A percentile compares a stretch with the other conserved stretches of the same genome.
phyloP scores from a whole-genome alignment of 2,329 filamentous ascomycete species.

The Coniella lustricola region DNA sequence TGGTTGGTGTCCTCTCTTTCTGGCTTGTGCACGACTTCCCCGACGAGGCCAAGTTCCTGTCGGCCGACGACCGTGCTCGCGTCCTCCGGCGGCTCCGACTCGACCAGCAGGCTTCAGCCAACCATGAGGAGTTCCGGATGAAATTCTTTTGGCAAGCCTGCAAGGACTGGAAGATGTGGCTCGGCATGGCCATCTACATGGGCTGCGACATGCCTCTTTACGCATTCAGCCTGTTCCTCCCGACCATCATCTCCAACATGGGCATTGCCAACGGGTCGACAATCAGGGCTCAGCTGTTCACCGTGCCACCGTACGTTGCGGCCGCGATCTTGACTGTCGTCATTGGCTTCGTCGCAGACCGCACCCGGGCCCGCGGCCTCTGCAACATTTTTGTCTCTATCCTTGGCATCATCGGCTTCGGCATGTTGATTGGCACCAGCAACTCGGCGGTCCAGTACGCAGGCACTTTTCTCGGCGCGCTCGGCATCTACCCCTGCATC shows the following conservation, averaged over 20 bases:
- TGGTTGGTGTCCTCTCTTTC: constrained; percentile 59
- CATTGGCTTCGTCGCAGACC: constrained; percentile 71
- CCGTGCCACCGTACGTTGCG: constrained; percentile 67
- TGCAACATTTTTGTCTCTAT: constrained; percentile 70
- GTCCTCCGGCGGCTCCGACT: constrained; percentile 60
- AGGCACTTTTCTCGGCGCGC: constrained; percentile 74
- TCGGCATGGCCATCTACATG: constrained; percentile 42
- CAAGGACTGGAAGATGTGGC: constrained; percentile 68
- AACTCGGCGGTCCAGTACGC: constrained; percentile 68
- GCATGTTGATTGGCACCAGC: constrained; percentile 65
- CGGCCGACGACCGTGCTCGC: constrained; percentile 56
- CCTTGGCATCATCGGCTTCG: constrained; percentile 69
- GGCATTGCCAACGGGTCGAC: constrained; percentile 33
- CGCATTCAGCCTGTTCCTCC: constrained; percentile 48
- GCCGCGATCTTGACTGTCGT: constrained; percentile 63
- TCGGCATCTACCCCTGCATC: constrained; percentile 85
- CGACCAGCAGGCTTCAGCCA: constrained; percentile 62
- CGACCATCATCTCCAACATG: constrained; percentile 44
- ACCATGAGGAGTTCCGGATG: constrained; percentile 65
- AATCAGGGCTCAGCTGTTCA: constrained; percentile 56
- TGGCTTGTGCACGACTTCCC: constrained; percentile 77
- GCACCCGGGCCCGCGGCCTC: constrained; percentile 62
- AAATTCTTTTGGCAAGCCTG: constrained; percentile 63
- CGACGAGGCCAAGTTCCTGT: constrained; percentile 63
- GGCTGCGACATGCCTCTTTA: constrained; percentile 43